Conservation (phyloP, 257 asterid genomes). For the Petunia secreta region DNA sequence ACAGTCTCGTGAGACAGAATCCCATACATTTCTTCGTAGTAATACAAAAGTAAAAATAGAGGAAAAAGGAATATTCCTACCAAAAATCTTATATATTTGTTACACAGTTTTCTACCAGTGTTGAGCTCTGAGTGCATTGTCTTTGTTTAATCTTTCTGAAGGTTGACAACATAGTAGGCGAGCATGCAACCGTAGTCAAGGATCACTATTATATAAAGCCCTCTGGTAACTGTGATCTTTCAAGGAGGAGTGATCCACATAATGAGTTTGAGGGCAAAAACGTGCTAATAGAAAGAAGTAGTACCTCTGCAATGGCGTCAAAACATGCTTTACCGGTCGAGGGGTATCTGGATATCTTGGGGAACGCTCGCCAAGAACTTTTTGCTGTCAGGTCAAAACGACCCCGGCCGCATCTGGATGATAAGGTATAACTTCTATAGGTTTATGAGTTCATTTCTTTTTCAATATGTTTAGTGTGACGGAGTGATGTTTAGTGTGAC, state of each 20-base stretch:
- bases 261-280: constrained; percentile 82
- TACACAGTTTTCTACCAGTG: not conserved
- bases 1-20: not conserved
- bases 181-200: constrained; percentile 66
- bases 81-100: not conserved
- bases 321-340: constrained; percentile 61
- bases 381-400: constrained; percentile 65
- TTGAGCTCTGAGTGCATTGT: not conserved
- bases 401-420: constrained; percentile 88
- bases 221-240: constrained; percentile 89
- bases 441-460: not conserved
- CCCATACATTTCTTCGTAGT: not conserved
- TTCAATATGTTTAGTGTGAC: not conserved
- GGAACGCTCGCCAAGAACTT: constrained; percentile 62
- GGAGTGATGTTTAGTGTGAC: not conserved
- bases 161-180: constrained; percentile 77
- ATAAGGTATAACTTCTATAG: constrained; percentile 58
- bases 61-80: not conserved
- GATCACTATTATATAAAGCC: constrained; percentile 83
- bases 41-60: not conserved
- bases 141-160: constrained; percentile 24
- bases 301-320: constrained; percentile 69
- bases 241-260: constrained; percentile 91
- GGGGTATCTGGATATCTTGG: constrained; percentile 65
- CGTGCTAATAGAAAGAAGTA: constrained; percentile 74